Evolutionary conservation across 2,329 filamentous ascomycete genomes (phyloP).

Genomic region (Colletotrichum gloeosporioides): DNA sequence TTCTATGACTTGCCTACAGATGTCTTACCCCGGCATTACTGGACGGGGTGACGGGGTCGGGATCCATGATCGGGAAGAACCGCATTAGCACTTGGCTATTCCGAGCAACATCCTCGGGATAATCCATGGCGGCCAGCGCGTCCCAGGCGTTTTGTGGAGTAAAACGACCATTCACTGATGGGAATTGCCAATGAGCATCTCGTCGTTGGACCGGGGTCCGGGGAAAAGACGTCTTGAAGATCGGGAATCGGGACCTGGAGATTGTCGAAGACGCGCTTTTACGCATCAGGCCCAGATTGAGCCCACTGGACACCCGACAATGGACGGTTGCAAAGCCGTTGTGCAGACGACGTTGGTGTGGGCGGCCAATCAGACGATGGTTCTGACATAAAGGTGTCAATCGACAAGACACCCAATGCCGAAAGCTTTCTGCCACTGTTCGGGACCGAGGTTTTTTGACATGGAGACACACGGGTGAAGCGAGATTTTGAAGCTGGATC

Average conservation of each 20-base stretch:
- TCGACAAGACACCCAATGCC: background rate
- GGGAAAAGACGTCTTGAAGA: conserved; percentile 15
- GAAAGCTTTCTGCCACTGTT: background rate
- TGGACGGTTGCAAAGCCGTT: conserved; percentile 1
- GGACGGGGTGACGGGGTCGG: conserved; percentile 16
- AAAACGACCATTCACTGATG: background rate
- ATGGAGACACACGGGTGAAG: background rate
- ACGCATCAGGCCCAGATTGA: conserved; percentile 12
- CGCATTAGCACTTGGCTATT: conserved; percentile 19
- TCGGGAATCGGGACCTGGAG: conserved; percentile 14
- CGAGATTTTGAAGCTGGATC: background rate
- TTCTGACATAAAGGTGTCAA: background rate
- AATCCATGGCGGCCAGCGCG: conserved; percentile 14
- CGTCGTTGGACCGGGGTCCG: conserved; percentile 13
- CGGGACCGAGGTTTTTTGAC: background rate
- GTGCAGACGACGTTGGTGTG: background rate
- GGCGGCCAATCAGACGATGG: conserved; percentile 9
- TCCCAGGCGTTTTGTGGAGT: conserved; percentile 11
- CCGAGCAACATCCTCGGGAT: conserved; percentile 21
- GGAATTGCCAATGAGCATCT: conserved; percentile 14
- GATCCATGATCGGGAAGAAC: conserved; percentile 23
- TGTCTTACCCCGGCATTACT: conserved; percentile 20
- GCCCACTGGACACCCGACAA: conserved; percentile 1
- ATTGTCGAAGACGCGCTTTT: conserved; percentile 19
- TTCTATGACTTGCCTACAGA: conserved; percentile 3